Base-by-base conservation (phyloP, 2,329 filamentous ascomycete genomes). In the Cyclaneusma minus region DNA sequence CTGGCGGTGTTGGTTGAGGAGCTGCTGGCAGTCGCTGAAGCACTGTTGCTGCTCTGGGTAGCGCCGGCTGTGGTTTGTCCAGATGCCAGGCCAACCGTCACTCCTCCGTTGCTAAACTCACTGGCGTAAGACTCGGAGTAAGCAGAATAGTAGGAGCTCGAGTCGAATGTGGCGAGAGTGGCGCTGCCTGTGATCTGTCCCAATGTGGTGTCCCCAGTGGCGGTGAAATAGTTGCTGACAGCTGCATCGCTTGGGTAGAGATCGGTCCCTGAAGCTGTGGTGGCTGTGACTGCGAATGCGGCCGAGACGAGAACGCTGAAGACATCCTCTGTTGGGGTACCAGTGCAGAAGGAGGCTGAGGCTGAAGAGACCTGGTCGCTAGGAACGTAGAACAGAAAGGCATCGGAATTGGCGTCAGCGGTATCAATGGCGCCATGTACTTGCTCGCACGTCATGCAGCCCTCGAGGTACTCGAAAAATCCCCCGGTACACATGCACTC, bases 401-500 rank as follows among this genome's bases (percentile, higher is more conserved):
- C 14, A 15, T 11, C 13, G 6, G 22, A 6, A 24, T 13, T 15
- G 10, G n/a, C 14, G 9, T 24, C 11, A 15, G 6, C 5, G 12
- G 11, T 16, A 7, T 11, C 11, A 4, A 24, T 10, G 16, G 15
- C 25, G 16, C 25, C 25, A 17, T 27, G 25, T 3, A 19, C 16
- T 17, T 19, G 11, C 22, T 24, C 4, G 25, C 29, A 30, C 9
- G n/a, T n/a, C 6, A 16, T 24, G 15, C 31, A 33, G 6, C 29
- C 31, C 3, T 11, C 3, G 11, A 9, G 3, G 4, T 7, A 11
- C 13, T 28, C 22, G 17, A 28, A 33, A 24, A 8, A 33, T 16
- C 18, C 24, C 13, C 31, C 31, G 16, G 9, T 9, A 7, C 31
- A 33, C 2, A 32, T n/a, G 11, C 31, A 33, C 16, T 33, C 13